phyloP scores from a whole-genome alignment of 345 rosid species.

The Citropsis articulata region DNA sequence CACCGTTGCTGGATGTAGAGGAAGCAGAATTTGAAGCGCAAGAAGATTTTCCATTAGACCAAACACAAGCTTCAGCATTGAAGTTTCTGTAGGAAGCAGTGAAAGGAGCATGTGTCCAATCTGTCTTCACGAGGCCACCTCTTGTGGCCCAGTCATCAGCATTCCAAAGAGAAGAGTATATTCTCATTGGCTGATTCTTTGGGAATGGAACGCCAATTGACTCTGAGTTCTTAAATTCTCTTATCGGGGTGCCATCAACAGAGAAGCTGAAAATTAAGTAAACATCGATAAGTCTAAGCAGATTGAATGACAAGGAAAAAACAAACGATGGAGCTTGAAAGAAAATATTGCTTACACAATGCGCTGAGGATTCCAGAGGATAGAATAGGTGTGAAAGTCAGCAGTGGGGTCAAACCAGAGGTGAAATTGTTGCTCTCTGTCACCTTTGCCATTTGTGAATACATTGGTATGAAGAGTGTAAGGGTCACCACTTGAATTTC shows the following conservation, averaged over 20 bases:
- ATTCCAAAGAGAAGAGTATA: constrained; percentile 61
- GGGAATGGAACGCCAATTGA: constrained; percentile 52
- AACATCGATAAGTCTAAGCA: neutral
- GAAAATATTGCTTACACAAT: constrained; percentile 40
- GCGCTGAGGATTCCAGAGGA: constrained; percentile 55
- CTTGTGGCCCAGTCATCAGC: constrained; percentile 79
- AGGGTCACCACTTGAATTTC: constrained; percentile 56
- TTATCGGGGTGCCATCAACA: constrained; percentile 58
- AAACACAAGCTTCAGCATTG: constrained; percentile 36
- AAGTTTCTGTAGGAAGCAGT: constrained; percentile 46
- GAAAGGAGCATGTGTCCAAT: constrained; percentile 61
- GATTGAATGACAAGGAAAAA: neutral
- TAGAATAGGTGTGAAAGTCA: constrained; percentile 65
- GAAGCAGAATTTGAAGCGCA: constrained; percentile 11
- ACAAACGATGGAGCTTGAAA: neutral
- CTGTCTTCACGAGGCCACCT: constrained; percentile 64
- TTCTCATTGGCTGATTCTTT: constrained; percentile 56
- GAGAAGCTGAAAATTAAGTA: constrained; percentile 31
- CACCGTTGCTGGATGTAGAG: neutral
- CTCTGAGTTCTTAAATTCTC: constrained; percentile 65
- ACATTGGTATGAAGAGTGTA: constrained; percentile 66
- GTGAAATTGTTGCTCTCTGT: constrained; percentile 60
- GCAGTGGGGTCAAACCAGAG: constrained; percentile 70
- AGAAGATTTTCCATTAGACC: constrained; percentile 27
- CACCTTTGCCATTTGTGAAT: constrained; percentile 53